phyloP scores from a whole-genome alignment of 129 eudicot genomes.

The Flaveria linearis region DNA sequence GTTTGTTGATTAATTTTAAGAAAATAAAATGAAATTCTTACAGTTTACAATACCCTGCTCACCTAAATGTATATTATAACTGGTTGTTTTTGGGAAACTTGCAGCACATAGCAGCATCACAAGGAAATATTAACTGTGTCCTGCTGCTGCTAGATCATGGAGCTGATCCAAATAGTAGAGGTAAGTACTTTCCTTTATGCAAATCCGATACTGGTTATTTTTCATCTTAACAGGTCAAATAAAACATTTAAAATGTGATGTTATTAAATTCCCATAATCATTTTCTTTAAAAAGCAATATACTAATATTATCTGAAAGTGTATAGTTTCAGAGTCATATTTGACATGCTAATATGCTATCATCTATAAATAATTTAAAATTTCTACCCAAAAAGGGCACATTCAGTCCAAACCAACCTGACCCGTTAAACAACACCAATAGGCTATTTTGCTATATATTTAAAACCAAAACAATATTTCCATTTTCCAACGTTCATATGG shows the following conservation, averaged over 20 bases:
- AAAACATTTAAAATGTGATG: not conserved
- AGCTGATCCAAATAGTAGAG: constrained; percentile 89
- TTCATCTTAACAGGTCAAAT: not conserved
- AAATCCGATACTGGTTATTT: not conserved
- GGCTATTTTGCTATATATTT: constrained; percentile 8
- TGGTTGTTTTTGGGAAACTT: not conserved
- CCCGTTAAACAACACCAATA: not conserved
- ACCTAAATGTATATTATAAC: constrained; percentile 9
- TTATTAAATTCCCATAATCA: not conserved
- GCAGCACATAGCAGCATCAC: constrained; percentile 94
- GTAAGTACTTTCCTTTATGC: constrained; percentile 36
- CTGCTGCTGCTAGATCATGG: constrained; percentile 80
- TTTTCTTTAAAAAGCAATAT: not conserved
- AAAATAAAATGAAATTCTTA: not conserved
- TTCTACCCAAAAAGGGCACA: not conserved
- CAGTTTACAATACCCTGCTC: not conserved
- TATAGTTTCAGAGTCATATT: not conserved
- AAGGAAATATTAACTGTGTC: constrained; percentile 84
- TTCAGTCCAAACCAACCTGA: not conserved
- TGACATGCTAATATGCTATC: not conserved
- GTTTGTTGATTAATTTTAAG: constrained; percentile 36
- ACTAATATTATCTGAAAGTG: not conserved
- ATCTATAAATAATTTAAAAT: not conserved
- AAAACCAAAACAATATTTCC: not conserved
- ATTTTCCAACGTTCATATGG: not conserved